These are phyloP conservation scores for Penicillium sp. DNA, from an alignment of 2,329 filamentous ascomycete genomes.

Conservation along the genomic window DNA sequence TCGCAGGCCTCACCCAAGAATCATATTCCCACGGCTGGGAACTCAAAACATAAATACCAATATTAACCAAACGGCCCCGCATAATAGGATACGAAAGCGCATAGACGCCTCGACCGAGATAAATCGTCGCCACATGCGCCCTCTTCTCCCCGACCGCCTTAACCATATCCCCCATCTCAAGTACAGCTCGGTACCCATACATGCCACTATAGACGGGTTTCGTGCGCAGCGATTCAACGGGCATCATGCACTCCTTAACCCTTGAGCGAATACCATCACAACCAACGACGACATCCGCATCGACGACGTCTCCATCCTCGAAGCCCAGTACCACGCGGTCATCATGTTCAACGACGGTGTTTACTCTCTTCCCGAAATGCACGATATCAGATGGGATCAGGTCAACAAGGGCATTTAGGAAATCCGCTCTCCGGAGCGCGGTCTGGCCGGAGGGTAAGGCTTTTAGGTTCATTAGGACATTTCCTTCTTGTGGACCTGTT, in stretches of 20 bases:
- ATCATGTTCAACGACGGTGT: constrained; percentile 3
- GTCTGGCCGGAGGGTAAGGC: constrained; percentile 27
- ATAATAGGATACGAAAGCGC: constrained; percentile 30
- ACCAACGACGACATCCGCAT: constrained; percentile 29
- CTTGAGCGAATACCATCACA: constrained; percentile 32
- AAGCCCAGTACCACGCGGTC: constrained; percentile 16
- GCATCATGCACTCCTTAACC: constrained; percentile 24
- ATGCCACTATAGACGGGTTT: constrained; percentile 27
- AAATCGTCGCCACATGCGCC: constrained; percentile 25
- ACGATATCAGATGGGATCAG: constrained; percentile 24
- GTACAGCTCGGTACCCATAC: constrained; percentile 29
- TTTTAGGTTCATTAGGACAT: constrained; percentile 25
- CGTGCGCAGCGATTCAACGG: constrained; percentile 2
- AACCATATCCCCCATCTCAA: constrained; percentile 30
- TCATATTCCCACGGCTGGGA: constrained; percentile 23
- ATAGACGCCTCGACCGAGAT: constrained; percentile 26
- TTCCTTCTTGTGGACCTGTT: constrained; percentile 15
- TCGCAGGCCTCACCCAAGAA: constrained; percentile 25
- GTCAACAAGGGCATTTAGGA: constrained; percentile 28
- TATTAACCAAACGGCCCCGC: constrained; percentile 28
- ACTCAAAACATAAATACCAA: constrained; percentile 24
- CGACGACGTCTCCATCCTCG: constrained; percentile 24
- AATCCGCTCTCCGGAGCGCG: constrained; percentile 27
- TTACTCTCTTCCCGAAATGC: constrained; percentile 28
- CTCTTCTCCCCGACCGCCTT: constrained; percentile 27